Evolutionary conservation across 2,329 filamentous ascomycete genomes (phyloP).

Genomic region (Trichoderma atroviride): DNA sequence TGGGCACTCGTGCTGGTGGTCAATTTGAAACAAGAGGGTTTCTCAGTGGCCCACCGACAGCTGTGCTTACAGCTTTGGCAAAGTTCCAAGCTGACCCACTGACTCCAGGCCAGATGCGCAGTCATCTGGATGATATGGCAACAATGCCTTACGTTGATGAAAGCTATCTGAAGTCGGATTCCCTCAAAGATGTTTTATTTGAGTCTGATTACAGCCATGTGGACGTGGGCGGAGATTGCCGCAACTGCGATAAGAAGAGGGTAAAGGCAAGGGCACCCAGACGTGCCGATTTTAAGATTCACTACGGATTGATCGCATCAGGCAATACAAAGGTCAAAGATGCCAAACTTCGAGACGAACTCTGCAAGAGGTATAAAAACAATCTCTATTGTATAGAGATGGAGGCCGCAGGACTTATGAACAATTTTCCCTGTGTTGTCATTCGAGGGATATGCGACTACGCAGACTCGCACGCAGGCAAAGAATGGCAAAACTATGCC

Average conservation of each 20-base stretch:
- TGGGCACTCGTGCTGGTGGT: constrained; percentile 21
- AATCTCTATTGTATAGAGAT: constrained; percentile 36
- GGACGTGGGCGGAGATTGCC: neutral
- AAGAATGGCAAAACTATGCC: constrained; percentile 43
- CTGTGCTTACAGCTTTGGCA: constrained; percentile 13
- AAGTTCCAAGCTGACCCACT: constrained; percentile 12
- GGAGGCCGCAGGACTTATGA: constrained; percentile 38
- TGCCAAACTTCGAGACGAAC: constrained; percentile 35
- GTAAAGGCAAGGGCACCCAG: neutral
- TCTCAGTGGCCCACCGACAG: constrained; percentile 13
- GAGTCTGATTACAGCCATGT: neutral
- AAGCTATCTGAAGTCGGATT: neutral
- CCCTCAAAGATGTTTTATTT: neutral
- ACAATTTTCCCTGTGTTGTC: constrained; percentile 39
- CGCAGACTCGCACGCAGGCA: constrained; percentile 44
- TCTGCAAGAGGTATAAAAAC: constrained; percentile 30
- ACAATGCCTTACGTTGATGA: neutral
- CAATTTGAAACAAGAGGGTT: constrained; percentile 5
- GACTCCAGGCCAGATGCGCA: neutral
- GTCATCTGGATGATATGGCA: neutral
- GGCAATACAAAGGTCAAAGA: constrained; percentile 44
- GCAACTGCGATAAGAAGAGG: constrained; percentile 4
- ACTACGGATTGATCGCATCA: constrained; percentile 37
- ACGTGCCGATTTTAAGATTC: neutral
- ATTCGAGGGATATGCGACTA: constrained; percentile 48